phyloP scores from a whole-genome alignment of 306 rosid genomes.

The Castanea crenata region DNA sequence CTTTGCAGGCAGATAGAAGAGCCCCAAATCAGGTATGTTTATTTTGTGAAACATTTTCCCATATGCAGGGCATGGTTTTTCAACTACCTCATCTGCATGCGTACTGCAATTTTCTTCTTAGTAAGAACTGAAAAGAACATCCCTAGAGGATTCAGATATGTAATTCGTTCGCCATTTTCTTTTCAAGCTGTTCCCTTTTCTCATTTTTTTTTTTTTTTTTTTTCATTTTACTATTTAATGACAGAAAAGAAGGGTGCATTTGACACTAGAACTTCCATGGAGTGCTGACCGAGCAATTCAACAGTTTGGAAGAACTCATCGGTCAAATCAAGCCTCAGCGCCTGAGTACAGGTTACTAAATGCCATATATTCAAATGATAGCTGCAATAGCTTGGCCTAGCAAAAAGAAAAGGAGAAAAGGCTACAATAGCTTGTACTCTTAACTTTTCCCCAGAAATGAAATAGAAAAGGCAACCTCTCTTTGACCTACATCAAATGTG shows the following conservation, averaged over 20 bases:
- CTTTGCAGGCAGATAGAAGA: constrained; percentile 97
- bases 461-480: no score
- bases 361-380: background rate
- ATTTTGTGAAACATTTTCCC: constrained; percentile 11
- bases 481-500: no score
- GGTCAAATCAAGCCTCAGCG: constrained; percentile 98
- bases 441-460: background rate
- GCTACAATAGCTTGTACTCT: background rate
- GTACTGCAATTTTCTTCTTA: constrained; percentile 7
- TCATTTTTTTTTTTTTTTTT: background rate
- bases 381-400: background rate
- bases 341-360: constrained; percentile 82
- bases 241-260: constrained; percentile 96
- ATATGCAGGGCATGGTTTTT: background rate
- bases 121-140: constrained; percentile 9
- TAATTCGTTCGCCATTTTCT: constrained; percentile 14
- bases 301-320: constrained; percentile 99
- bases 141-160: constrained; percentile 1
- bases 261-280: constrained; percentile 98
- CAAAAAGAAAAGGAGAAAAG: background rate
- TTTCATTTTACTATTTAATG: constrained; percentile 17
- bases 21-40: constrained; percentile 77
- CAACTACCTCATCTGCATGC: constrained; percentile 4
- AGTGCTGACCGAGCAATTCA: constrained; percentile 99
- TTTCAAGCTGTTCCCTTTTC: constrained; percentile 7